phyloP scores from a whole-genome alignment of 2,329 filamentous ascomycete species.

The Leptographium procerum region DNA sequence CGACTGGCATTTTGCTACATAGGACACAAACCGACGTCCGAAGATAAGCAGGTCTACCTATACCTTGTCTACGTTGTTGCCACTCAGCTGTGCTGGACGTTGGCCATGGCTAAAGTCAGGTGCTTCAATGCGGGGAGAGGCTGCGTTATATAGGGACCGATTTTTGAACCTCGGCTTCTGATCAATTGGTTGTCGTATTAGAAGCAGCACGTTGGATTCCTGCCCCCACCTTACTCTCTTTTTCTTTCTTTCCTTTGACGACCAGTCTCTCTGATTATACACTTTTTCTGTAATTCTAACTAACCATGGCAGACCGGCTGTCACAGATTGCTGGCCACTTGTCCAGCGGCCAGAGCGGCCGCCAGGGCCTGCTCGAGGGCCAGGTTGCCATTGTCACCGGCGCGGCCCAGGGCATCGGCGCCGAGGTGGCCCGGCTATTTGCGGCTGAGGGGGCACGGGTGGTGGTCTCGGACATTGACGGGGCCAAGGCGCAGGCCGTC shows the following conservation, averaged over 20 bases:
- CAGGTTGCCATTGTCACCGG: constrained; percentile 88
- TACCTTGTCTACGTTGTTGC: too few relatives aligned
- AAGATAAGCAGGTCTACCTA: too few relatives aligned
- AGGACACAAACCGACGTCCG: too few relatives aligned
- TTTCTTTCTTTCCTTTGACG: too few relatives aligned
- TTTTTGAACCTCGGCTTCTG: constrained; percentile 1
- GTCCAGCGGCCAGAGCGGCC: constrained; percentile 72
- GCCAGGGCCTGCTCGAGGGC: constrained; percentile 63
- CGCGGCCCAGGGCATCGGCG: constrained; percentile 77
- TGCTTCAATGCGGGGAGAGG: background rate
- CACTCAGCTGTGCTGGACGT: too few relatives aligned
- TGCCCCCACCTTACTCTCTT: too few relatives aligned
- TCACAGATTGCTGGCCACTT: constrained; percentile 67
- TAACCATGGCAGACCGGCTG: constrained; percentile 44
- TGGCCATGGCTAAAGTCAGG: too few relatives aligned
- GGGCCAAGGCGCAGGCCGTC: constrained; percentile 57
- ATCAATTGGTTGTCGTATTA: background rate
- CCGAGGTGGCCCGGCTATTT: constrained; percentile 70
- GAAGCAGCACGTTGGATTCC: background rate
- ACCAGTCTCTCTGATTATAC: background rate
- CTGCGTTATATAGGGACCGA: background rate
- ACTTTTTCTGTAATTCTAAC: background rate
- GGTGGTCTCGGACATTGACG: constrained; percentile 73
- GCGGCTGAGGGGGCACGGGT: constrained; percentile 83
- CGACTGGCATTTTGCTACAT: too few relatives aligned